Percentiles rank a stretch among this genome's conserved stretches.
phyloP scores from a whole-genome alignment of 2,329 filamentous ascomycete species.

The Pseudogymnoascus sp. region DNA sequence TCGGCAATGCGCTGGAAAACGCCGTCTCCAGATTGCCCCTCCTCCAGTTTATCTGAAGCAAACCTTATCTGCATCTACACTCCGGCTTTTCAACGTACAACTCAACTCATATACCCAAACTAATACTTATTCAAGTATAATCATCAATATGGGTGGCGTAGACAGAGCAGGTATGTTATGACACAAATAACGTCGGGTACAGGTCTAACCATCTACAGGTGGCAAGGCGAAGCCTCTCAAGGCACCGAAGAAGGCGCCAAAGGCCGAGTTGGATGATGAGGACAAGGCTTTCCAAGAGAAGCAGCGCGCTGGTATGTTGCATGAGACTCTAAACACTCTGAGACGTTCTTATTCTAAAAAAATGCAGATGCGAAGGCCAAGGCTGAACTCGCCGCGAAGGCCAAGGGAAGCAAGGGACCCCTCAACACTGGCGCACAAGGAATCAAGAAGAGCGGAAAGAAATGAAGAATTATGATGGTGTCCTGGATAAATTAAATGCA shows the following conservation, averaged over 20 bases:
- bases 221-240: conserved; percentile 82
- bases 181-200: conserved; percentile 7
- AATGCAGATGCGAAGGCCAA: conserved; percentile 67
- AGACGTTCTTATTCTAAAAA: conserved; percentile 8
- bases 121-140: conserved; percentile 3
- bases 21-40: conserved; percentile 3
- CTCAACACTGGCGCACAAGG: conserved; percentile 76
- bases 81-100: conserved; percentile 4
- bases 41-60: conserved; percentile 8
- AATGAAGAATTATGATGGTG: conserved; percentile 41
- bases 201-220: conserved; percentile 39
- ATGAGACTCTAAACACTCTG: no score
- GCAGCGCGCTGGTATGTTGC: conserved; percentile 67
- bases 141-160: conserved; percentile 51
- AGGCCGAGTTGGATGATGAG: conserved; percentile 78
- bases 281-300: conserved; percentile 76
- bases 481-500: background rate
- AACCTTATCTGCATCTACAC: conserved; percentile 7
- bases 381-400: conserved; percentile 75
- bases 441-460: conserved; percentile 98
- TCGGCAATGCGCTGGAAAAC: conserved; percentile 4
- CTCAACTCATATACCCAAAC: background rate
- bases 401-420: conserved; percentile 73
- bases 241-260: conserved; percentile 69
- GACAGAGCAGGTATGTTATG: conserved; percentile 53